A percentile compares a stretch with the other conserved stretches of the same genome.
Conservation (phyloP, 2,329 filamentous ascomycete species). For the Curvularia lunata region DNA sequence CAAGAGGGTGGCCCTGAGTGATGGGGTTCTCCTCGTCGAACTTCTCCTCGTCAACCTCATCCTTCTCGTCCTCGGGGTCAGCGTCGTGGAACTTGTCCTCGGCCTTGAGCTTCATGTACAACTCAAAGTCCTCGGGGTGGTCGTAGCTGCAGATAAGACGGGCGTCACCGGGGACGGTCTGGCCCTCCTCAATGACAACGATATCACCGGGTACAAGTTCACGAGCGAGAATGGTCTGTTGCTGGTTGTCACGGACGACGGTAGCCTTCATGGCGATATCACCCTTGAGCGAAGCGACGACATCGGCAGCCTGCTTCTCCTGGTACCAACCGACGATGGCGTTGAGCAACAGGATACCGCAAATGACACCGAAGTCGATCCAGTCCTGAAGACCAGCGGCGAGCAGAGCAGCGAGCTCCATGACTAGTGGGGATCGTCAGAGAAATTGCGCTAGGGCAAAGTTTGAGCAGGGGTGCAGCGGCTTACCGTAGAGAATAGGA, state of each 20-base stretch:
- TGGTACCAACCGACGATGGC: constrained; percentile 80
- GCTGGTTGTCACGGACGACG: constrained; percentile 70
- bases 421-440: constrained; percentile 58
- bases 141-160: constrained; percentile 76
- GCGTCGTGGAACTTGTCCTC: constrained; percentile 61
- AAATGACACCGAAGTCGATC: constrained; percentile 77
- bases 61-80: constrained; percentile 66
- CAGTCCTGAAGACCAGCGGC: constrained; percentile 77
- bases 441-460: constrained; percentile 14
- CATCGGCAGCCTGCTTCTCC: constrained; percentile 80
- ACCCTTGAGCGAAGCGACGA: constrained; percentile 70
- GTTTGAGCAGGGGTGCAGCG: constrained; percentile 18
- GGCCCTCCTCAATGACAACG: constrained; percentile 74
- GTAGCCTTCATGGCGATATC: constrained; percentile 77
- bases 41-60: constrained; percentile 66
- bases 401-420: constrained; percentile 77
- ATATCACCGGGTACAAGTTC: constrained; percentile 80
- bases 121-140: constrained; percentile 69
- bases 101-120: constrained; percentile 68
- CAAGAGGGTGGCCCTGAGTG: constrained; percentile 69
- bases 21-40: constrained; percentile 60
- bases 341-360: constrained; percentile 76
- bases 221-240: constrained; percentile 73
- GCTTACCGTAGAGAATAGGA: constrained; percentile 77
- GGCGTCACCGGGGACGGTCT: constrained; percentile 72